Evolutionary conservation across 2,329 filamentous ascomycete genomes (phyloP).

Genomic region (Monilinia fructigena): DNA sequence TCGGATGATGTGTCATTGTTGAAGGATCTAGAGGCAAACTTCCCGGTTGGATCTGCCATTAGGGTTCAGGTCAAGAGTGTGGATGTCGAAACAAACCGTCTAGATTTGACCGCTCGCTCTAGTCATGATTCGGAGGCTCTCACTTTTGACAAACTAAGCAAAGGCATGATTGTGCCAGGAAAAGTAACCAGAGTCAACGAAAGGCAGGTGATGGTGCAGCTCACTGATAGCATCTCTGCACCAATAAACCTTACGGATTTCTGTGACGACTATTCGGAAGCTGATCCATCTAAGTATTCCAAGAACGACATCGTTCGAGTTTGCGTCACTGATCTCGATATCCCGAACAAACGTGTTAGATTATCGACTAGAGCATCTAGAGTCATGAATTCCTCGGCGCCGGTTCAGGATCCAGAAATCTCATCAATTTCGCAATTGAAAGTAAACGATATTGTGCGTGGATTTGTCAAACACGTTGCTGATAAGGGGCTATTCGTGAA

Average conservation of each 20-base stretch:
- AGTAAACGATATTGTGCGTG: conserved; percentile 76
- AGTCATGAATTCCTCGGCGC: conserved; percentile 80
- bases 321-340: conserved; percentile 78
- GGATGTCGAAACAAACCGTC: conserved; percentile 67
- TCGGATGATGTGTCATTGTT: conserved; percentile 82
- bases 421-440: conserved; percentile 67
- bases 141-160: conserved; percentile 68
- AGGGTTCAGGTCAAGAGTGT: conserved; percentile 75
- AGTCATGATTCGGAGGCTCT: conserved; percentile 55
- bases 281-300: conserved; percentile 69
- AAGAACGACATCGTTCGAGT: conserved; percentile 87
- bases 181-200: conserved; percentile 84
- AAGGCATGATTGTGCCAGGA: conserved; percentile 78
- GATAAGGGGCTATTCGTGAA: conserved; percentile 88
- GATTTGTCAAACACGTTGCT: conserved; percentile 86
- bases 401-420: conserved; percentile 79
- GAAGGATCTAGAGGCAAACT: conserved; percentile 72
- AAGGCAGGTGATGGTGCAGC: conserved; percentile 77
- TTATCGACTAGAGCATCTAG: conserved; percentile 84
- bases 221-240: conserved; percentile 76
- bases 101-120: conserved; percentile 82
- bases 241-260: conserved; percentile 81
- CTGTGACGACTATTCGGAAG: conserved; percentile 79
- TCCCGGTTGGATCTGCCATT: conserved; percentile 86
- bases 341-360: conserved; percentile 77